Percentiles rank a stretch among this genome's conserved stretches.
Evolutionary conservation across 1,139 yeast genomes (phyloP).

Genomic region (Hanseniaspora sp.): DNA sequence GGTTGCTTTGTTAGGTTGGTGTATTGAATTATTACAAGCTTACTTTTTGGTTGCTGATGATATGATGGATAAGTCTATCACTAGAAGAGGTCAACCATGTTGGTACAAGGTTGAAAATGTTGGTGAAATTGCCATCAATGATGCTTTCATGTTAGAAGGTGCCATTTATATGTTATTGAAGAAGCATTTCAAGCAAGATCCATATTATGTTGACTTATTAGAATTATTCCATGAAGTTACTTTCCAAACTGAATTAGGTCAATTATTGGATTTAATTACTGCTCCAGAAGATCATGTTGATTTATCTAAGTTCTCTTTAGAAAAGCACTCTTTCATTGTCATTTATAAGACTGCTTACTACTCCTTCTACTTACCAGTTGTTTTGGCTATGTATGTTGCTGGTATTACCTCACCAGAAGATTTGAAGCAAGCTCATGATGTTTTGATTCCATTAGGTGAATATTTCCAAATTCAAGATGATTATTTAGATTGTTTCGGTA

Average conservation of each 20-base stretch:
- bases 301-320: constrained; percentile 71
- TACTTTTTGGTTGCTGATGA: constrained; percentile 96
- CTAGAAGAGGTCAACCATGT: constrained; percentile 97
- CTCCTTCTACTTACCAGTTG: constrained; percentile 95
- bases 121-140: constrained; percentile 90
- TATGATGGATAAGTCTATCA: constrained; percentile 94
- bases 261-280: constrained; percentile 83
- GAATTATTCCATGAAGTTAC: constrained; percentile 93
- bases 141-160: constrained; percentile 92
- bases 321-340: constrained; percentile 89
- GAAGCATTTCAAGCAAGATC: constrained; percentile 71
- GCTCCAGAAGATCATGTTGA: constrained; percentile 95
- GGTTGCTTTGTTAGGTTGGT: constrained; percentile 91
- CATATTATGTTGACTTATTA: constrained; percentile 77
- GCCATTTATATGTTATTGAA: constrained; percentile 83
- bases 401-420: constrained; percentile 63
- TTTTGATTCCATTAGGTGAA: constrained; percentile 90
- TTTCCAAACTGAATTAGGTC: constrained; percentile 96
- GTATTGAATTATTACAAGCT: constrained; percentile 89
- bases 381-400: constrained; percentile 87
- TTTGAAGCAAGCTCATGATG: constrained; percentile 76
- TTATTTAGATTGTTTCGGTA: constrained; percentile 91
- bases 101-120: constrained; percentile 82
- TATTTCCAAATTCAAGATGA: constrained; percentile 99
- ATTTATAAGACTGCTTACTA: constrained; percentile 95